These are phyloP conservation scores for Glomus cerebriforme DNA, from an alignment of 192 early-diverging fungal species.

Conservation along the genomic window DNA sequence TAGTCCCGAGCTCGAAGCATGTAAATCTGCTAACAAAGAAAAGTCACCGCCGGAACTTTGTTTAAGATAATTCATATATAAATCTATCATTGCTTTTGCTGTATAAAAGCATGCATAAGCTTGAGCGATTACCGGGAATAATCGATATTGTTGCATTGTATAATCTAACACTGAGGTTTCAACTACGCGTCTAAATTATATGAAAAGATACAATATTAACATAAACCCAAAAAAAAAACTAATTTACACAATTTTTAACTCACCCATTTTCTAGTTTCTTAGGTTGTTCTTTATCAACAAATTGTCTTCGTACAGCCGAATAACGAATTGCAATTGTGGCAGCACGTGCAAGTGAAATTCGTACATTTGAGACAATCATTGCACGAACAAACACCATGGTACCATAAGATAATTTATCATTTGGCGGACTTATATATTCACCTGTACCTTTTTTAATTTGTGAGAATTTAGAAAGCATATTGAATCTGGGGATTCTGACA, in stretches of 20 bases:
- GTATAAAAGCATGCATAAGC: conserved; percentile 77
- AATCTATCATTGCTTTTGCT: conserved; percentile 59
- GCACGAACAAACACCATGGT: conserved; percentile 85
- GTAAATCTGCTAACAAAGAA: conserved; percentile 68
- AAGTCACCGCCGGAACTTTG: conserved; percentile 63
- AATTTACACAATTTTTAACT: neutral
- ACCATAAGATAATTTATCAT: conserved; percentile 81
- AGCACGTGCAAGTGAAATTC: conserved; percentile 64
- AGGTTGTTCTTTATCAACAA: conserved; percentile 59
- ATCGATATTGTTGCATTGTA: conserved; percentile 75
- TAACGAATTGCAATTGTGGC: conserved; percentile 74
- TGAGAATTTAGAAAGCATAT: conserved; percentile 78
- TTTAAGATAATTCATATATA: conserved; percentile 63
- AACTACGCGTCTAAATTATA: conserved; percentile 32
- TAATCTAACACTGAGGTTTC: conserved; percentile 79
- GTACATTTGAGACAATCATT: conserved; percentile 66
- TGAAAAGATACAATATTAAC: neutral
- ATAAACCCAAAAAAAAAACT: neutral
- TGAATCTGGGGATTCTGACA: conserved; percentile 74
- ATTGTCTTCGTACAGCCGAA: conserved; percentile 72
- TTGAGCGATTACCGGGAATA: conserved; percentile 70
- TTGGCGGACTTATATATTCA: conserved; percentile 71
- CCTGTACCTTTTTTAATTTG: conserved; percentile 66
- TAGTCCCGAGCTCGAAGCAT: conserved; percentile 72
- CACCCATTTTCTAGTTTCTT: conserved; percentile 40